Base-by-base conservation (phyloP, 2,329 filamentous ascomycete genomes). In the Fusarium secorum region DNA sequence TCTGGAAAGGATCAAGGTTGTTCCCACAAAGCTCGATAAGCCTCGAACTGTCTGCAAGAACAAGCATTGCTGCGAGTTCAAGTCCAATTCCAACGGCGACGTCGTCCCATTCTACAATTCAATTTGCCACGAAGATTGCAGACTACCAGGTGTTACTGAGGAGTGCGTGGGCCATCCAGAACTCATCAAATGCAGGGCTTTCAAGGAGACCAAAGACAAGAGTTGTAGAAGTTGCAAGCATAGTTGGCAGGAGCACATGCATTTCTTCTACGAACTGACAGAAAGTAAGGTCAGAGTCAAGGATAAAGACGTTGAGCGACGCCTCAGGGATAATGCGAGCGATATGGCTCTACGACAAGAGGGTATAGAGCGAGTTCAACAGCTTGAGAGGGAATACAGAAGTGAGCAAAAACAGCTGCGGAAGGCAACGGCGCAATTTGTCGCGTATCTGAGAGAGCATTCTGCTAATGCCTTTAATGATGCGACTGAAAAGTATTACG, bases 1-100 rank as follows among this genome's bases (percentile, higher is more conserved):
- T 51, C 17, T 72, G 1, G 45, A 72, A 10, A 64, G 33, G 13
- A 44, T 58, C 5, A 39, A 42, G 4, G 14, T 72, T 8, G 28
- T 35, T 4, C 22, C 53, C 7, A 18, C 56, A 11, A 39, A 59
- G 32, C 35, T 74, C 1, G 30, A 61, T 0, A 60, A 30, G 2
- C 68, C 72, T 13, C 54, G 48, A 11, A 76, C 65, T 24, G 63
- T 64, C 3, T 75, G 74, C 22, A 68, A 56, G 6, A 55, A 60
- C 7, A 32, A 13, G 1, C 9, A 33, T 1, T 76, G 71, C 13
- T 71, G 60, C 10, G 60, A 75, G 1, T 56, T 67, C 15, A 66
- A 57, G 18, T 46, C 48, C 3, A 63, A 56, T 14, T 28, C 51
- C 0, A 42, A 52, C 4, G 66, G 53, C 1, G 60, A 62, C 5